Conservation (phyloP, 1,139 yeast genomes). For the Kodamaea plutei region DNA sequence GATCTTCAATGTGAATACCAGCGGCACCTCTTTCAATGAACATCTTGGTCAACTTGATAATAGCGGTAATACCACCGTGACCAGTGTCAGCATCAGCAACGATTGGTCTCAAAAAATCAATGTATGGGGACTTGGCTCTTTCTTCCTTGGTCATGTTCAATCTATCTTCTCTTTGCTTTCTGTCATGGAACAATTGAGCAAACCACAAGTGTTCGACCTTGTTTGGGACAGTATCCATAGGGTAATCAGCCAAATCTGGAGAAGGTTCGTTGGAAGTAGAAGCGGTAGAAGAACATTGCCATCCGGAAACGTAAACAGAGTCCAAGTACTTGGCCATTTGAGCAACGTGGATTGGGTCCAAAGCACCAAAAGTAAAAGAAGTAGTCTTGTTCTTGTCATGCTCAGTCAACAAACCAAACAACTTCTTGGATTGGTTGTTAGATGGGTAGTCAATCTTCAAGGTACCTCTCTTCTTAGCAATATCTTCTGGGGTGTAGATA, state of each 20-base stretch:
- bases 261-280: conserved; percentile 96
- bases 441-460: conserved; percentile 69
- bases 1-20: conserved; percentile 97
- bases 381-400: conserved; percentile 74
- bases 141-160: conserved; percentile 53
- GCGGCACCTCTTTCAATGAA: conserved; percentile 99
- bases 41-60: conserved; percentile 90
- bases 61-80: conserved; percentile 97
- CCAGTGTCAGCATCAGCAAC: conserved; percentile 98
- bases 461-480: conserved; percentile 85
- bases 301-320: conserved; percentile 90
- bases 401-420: conserved; percentile 62
- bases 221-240: conserved; percentile 98
- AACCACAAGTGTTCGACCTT: conserved; percentile 96
- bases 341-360: conserved; percentile 93
- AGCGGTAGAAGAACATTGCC: conserved; percentile 98
- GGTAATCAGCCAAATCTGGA: conserved; percentile 97
- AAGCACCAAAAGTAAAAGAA: conserved; percentile 91
- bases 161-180: conserved; percentile 91
- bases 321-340: conserved; percentile 97
- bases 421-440: conserved; percentile 77
- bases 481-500: conserved; percentile 83
- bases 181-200: conserved; percentile 95
- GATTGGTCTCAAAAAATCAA: conserved; percentile 88
- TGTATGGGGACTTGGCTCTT: conserved; percentile 60